phyloP scores from a whole-genome alignment of 148 eudicot species.

The Mesembryanthemum crystallinum region DNA sequence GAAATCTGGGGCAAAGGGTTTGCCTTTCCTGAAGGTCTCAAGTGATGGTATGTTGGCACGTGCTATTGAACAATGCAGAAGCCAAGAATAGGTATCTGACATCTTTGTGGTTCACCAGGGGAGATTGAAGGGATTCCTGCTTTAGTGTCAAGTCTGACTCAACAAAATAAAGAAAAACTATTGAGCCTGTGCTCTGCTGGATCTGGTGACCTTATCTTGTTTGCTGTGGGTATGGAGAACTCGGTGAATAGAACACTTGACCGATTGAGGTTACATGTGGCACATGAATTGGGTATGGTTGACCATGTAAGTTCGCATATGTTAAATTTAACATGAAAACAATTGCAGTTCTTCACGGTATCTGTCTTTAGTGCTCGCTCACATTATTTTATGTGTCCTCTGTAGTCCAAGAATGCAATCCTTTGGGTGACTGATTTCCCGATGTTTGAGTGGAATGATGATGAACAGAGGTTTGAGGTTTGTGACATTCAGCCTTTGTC shows the following conservation, averaged over 20 bases:
- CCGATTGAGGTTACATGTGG: slow-evolving; percentile 66
- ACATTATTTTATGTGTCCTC: not conserved
- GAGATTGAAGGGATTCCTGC: slow-evolving; percentile 80
- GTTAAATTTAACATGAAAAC: not conserved
- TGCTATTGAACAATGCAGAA: not conserved
- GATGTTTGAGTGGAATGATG: slow-evolving; percentile 96
- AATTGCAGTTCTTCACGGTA: slow-evolving; percentile 16
- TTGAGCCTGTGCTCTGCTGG: slow-evolving; percentile 55
- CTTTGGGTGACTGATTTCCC: slow-evolving; percentile 98
- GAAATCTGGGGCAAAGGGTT: slow-evolving; percentile 92
- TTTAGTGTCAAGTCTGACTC: slow-evolving; percentile 61
- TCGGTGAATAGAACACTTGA: slow-evolving; percentile 82
- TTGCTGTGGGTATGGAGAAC: slow-evolving; percentile 71
- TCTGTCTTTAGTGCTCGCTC: slow-evolving; percentile 1
- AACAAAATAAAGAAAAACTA: slow-evolving; percentile 44
- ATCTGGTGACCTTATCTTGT: slow-evolving; percentile 78
- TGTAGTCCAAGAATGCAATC: slow-evolving; percentile 76
- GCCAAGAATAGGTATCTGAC: not conserved
- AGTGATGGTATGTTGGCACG: slow-evolving; percentile 55
- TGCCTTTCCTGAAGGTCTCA: slow-evolving; percentile 86
- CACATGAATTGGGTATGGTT: slow-evolving; percentile 68
- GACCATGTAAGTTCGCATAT: slow-evolving; percentile 61
- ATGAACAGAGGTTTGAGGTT: slow-evolving; percentile 91
- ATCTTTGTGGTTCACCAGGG: slow-evolving; percentile 41
- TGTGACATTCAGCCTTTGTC: slow-evolving; percentile 18